phyloP scores from a whole-genome alignment of 176 grass and related monocot species.

The Hordeum vulgare region MorexV3_pseudomolecules_assembly NC_058523.1:405247995-405248494 shows the following conservation, averaged over 20 bases:
- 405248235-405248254: background rate
- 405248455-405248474: background rate
- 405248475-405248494: background rate
- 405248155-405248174: background rate
- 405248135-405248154: background rate
- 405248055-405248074: constrained; percentile 2
- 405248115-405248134: background rate
- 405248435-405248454: background rate
- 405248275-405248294: background rate
- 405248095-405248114: background rate
- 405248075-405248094: background rate
- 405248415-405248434: background rate
- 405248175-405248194: background rate
- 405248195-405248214: background rate
- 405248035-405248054: background rate
- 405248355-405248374: background rate
- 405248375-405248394: background rate
- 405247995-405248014: constrained; percentile 93
- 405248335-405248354: background rate
- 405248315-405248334: background rate
- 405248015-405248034: constrained; percentile 95
- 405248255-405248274: background rate
- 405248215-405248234: background rate
- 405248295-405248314: background rate
- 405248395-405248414: background rate